These are phyloP conservation scores for Leccinum fibrillosum DNA, from an alignment of 768 basidiomycete genomes.

Conservation along the genomic window DNA sequence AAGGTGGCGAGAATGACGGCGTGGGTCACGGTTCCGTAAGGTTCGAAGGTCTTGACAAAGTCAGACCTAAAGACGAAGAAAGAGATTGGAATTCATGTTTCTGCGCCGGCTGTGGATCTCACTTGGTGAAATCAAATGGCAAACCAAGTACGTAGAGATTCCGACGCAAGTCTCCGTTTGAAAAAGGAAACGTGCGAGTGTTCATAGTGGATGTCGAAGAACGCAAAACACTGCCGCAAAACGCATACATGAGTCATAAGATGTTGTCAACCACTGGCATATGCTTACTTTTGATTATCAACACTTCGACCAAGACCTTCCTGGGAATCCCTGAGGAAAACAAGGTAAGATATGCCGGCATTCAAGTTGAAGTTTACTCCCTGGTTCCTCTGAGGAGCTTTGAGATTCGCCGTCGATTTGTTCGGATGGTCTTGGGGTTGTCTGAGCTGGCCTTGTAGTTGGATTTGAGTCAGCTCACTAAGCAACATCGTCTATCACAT, in stretches of 20 bases:
- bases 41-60: constrained; percentile 58
- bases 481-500: too few species aligned
- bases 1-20: constrained; percentile 82
- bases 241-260: constrained; percentile 20
- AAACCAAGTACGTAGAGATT: constrained; percentile 85
- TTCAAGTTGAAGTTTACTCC: not conserved
- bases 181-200: constrained; percentile 13
- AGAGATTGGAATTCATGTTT: not conserved
- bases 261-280: not conserved
- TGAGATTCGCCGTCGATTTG: not conserved
- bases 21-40: constrained; percentile 66
- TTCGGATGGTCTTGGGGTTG: constrained; percentile 7
- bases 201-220: not conserved
- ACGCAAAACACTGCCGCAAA: constrained; percentile 38
- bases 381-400: constrained; percentile 5
- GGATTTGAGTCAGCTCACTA: constrained; percentile 1
- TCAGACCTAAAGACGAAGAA: constrained; percentile 38
- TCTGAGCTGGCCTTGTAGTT: constrained; percentile 10
- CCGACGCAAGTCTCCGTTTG: constrained; percentile 48
- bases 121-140: constrained; percentile 81
- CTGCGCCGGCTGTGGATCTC: constrained; percentile 15
- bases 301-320: constrained; percentile 46
- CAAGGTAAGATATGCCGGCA: constrained; percentile 5
- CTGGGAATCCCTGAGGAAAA: constrained; percentile 9
- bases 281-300: constrained; percentile 53